Evolutionary conservation across 2,329 filamentous ascomycete species (phyloP).

Genomic region (Monosporascus sp.): DNA sequence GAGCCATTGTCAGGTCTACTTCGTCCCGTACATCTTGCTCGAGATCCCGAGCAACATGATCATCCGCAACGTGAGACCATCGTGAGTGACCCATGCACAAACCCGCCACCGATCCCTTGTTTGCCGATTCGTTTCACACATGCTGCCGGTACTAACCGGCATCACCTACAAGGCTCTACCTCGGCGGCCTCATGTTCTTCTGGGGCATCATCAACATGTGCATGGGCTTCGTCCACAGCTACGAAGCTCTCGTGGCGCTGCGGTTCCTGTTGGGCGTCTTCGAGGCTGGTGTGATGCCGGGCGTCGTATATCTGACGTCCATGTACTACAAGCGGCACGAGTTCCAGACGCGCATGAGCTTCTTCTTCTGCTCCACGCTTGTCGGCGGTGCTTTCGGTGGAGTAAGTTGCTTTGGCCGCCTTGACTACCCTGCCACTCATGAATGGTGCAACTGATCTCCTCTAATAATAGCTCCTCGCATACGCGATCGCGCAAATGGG

Average conservation of each 20-base stretch:
- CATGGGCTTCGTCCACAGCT: slow-evolving; percentile 39
- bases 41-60: slow-evolving; percentile 42
- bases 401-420: slow-evolving; percentile 13
- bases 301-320: slow-evolving; percentile 40
- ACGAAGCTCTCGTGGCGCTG: slow-evolving; percentile 33
- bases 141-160: background rate
- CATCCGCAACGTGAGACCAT: slow-evolving; percentile 36
- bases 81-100: slow-evolving; percentile 11
- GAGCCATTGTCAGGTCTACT: slow-evolving; percentile 23
- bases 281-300: slow-evolving; percentile 42
- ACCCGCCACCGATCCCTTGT: too few relatives aligned
- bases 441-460: too few relatives aligned
- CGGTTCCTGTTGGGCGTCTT: slow-evolving; percentile 41
- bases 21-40: slow-evolving; percentile 38
- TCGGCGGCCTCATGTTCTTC: slow-evolving; percentile 33
- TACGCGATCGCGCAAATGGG: slow-evolving; percentile 42
- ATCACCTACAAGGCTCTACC: slow-evolving; percentile 17
- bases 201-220: slow-evolving; percentile 44
- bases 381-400: slow-evolving; percentile 39
- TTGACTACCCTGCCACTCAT: too few relatives aligned
- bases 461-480: slow-evolving; percentile 35
- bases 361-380: slow-evolving; percentile 38
- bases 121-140: background rate
- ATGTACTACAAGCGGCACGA: slow-evolving; percentile 46
- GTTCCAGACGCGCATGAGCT: slow-evolving; percentile 40